Evolutionary conservation across 768 basidiomycete species (phyloP), one percentile per base, ranked within the genome.

Genomic region (Mycena haematopus): DNA sequence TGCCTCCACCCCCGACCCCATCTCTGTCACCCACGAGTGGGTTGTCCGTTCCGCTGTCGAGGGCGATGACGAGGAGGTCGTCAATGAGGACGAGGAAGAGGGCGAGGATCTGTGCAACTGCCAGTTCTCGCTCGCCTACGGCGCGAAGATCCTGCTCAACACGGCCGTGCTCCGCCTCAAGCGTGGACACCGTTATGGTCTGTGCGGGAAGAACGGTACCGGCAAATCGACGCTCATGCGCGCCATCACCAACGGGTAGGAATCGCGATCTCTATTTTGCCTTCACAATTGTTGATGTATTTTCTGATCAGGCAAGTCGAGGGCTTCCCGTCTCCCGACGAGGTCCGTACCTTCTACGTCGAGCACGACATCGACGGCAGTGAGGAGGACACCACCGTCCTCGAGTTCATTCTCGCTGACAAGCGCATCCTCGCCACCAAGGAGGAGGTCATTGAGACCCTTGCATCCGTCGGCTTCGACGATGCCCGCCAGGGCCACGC

Each of bases 81-180:
- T 82, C 53, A 77, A 75, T 47, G 95, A 95, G 17, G 96, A 98
- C 69, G 96, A 96, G 74, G 96, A 98, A 77, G 95, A 96, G 79
- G 96, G 96, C 70, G 97, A 99, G 80, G 96, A 97, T 73, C 86
- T 99, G 70, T 96, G 95, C 85, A 95, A 97, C 84, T 96, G 95
- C 84, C 94, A 96, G 75, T 98, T 98, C 87, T 97, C 96, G 57
- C 86, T 98, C 56, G 96, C 96, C 55, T 98, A 98, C 76, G 96
- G 96, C 90, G 96, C 96, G 74, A 97, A 97, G 85, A 97, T 98
- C 71, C 78, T 98, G 74, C 88, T 98, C 74, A 97, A 98, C 82
- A 97, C 95, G 44, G 96, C 96, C 62, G 90, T 84, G 66, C 92
- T 98, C 77, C 94, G 96, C 76, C 92, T 98, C 76, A 97, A 96